A percentile compares a stretch with the other conserved stretches of the same genome.
phyloP scores from a whole-genome alignment of 2,329 filamentous ascomycete species.

The Trichophyton benhamiae region DNA sequence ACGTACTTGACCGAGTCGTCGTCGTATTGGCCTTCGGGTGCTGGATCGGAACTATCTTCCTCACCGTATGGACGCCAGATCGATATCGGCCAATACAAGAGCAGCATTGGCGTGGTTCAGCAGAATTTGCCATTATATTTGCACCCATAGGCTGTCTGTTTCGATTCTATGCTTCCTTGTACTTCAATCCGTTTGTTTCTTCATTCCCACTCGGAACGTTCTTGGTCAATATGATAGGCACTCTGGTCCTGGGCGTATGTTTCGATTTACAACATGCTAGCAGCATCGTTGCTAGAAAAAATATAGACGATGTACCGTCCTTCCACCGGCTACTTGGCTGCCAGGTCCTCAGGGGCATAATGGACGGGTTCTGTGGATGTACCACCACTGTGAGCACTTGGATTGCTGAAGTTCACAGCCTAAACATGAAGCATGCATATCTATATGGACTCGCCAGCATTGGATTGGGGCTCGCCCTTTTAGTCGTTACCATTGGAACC shows the following conservation, averaged over 20 bases:
- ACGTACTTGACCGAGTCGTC: slow-evolving; percentile 50
- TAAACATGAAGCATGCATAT: slow-evolving; percentile 51
- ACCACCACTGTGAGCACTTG: slow-evolving; percentile 57
- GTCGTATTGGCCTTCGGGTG: slow-evolving; percentile 56
- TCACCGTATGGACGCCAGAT: slow-evolving; percentile 60
- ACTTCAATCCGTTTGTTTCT: slow-evolving; percentile 54
- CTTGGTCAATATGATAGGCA: slow-evolving; percentile 65
- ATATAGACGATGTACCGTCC: slow-evolving; percentile 16
- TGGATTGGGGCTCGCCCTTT: slow-evolving; percentile 34
- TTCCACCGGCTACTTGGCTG: slow-evolving; percentile 40
- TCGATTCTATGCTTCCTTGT: slow-evolving; percentile 59
- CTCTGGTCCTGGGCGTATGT: slow-evolving; percentile 58
- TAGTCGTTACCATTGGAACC: slow-evolving; percentile 45
- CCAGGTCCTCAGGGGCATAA: slow-evolving; percentile 53
- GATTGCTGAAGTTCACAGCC: slow-evolving; percentile 47
- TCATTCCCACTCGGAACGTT: slow-evolving; percentile 82
- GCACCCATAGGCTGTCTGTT: slow-evolving; percentile 66
- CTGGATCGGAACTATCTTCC: slow-evolving; percentile 66
- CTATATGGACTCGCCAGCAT: slow-evolving; percentile 41
- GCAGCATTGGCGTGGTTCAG: slow-evolving; percentile 59
- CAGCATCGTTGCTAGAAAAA: slow-evolving; percentile 34
- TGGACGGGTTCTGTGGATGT: slow-evolving; percentile 57
- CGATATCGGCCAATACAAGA: slow-evolving; percentile 32
- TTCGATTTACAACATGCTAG: slow-evolving; percentile 63
- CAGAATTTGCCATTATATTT: slow-evolving; percentile 66